These are phyloP conservation scores for Arthrobotrys sinensis DNA, from an alignment of 2,329 filamentous ascomycete species.

Conservation along the genomic window DNA sequence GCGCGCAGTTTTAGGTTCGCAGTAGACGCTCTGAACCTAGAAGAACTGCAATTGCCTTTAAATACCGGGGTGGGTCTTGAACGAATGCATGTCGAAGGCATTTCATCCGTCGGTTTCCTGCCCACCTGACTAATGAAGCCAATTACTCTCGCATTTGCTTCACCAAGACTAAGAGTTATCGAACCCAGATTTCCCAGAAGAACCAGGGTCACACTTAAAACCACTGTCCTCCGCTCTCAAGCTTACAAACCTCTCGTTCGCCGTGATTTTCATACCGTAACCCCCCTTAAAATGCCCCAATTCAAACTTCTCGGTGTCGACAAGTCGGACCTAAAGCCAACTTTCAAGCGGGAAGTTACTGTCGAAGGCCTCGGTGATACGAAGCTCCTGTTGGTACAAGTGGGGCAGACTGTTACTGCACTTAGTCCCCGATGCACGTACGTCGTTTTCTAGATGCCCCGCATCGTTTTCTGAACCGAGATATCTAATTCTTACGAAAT, in stretches of 20 bases:
- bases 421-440: conserved; percentile 82
- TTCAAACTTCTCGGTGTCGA: conserved; percentile 77
- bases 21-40: too few relatives aligned
- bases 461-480: background rate
- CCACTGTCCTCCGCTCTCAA: background rate
- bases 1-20: too few relatives aligned
- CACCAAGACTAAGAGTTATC: background rate
- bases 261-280: background rate
- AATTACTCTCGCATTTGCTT: background rate
- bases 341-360: conserved; percentile 89
- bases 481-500: background rate
- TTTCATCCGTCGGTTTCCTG: too few relatives aligned
- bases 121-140: background rate
- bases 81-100: too few relatives aligned
- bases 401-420: conserved; percentile 82
- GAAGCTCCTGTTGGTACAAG: conserved; percentile 88
- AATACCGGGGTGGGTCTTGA: too few relatives aligned
- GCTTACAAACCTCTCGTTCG: background rate
- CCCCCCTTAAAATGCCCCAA: conserved; percentile 31
- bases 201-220: background rate
- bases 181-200: background rate
- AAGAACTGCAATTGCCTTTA: too few relatives aligned
- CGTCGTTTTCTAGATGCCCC: conserved; percentile 10
- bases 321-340: conserved; percentile 79
- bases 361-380: conserved; percentile 89